Conservation (phyloP, 306 rosid genomes). For the Luffa acutangula region DNA sequence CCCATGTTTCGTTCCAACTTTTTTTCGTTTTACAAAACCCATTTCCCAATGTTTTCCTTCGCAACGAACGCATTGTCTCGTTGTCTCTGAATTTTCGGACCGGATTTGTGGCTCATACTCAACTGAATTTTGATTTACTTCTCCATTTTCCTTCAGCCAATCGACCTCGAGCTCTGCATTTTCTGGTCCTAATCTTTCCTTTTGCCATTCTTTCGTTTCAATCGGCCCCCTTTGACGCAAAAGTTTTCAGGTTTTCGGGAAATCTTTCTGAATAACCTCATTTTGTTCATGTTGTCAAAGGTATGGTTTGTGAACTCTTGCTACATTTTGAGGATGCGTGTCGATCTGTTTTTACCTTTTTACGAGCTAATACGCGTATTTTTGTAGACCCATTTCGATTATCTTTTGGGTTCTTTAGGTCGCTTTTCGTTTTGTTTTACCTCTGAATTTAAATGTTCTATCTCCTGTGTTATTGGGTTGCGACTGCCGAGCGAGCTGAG, state of each 20-base stretch:
- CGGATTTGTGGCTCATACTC: constrained; percentile 15
- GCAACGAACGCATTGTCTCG: not conserved
- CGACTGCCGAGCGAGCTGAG: not conserved
- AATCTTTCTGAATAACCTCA: not conserved
- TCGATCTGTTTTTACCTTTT: not conserved
- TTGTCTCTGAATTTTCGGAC: constrained; percentile 23
- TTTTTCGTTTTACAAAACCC: not conserved
- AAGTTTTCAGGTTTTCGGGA: not conserved
- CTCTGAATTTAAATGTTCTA: not conserved
- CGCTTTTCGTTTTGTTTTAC: not conserved
- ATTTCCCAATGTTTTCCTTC: not conserved
- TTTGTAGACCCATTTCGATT: not conserved
- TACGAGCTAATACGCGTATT: not conserved
- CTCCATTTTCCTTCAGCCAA: not conserved
- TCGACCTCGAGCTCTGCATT: not conserved
- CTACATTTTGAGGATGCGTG: not conserved
- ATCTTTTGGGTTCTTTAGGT: not conserved
- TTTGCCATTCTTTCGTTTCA: not conserved
- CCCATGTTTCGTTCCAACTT: not conserved
- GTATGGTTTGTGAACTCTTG: not conserved
- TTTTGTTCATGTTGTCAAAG: not conserved
- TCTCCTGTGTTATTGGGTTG: not conserved
- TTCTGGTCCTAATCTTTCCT: not conserved
- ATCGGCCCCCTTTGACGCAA: not conserved
- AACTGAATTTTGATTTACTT: not conserved